Evolutionary conservation across 2,329 filamentous ascomycete genomes (phyloP).

Genomic region (Alternaria burnsii): DNA sequence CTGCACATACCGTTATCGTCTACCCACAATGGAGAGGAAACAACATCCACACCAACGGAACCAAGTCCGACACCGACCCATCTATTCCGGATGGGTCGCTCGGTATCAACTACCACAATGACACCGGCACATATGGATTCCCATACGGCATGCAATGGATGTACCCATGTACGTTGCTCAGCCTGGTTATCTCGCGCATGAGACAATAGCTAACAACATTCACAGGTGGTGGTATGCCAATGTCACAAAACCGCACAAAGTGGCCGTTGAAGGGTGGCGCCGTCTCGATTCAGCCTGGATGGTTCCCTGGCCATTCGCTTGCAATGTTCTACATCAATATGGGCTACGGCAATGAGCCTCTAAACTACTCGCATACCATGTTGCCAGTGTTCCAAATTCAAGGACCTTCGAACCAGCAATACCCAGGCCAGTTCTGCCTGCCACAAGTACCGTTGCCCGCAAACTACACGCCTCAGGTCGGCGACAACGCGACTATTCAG

Average conservation of each 20-base stretch:
- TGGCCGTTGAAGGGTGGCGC: conserved; percentile 91
- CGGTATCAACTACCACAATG: conserved; percentile 57
- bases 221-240: conserved; percentile 81
- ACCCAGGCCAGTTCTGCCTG: conserved; percentile 86
- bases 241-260: conserved; percentile 83
- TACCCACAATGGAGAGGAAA: conserved; percentile 89
- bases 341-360: conserved; percentile 80
- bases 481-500: conserved; percentile 92
- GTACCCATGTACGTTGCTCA: conserved; percentile 81
- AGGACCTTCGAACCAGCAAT: conserved; percentile 83
- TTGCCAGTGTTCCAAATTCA: conserved; percentile 81
- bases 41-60: conserved; percentile 80
- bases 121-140: conserved; percentile 62
- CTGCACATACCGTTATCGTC: conserved; percentile 82
- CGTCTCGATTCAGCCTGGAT: conserved; percentile 90
- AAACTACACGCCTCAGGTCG: conserved; percentile 73
- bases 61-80: conserved; percentile 52
- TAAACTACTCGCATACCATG: conserved; percentile 89
- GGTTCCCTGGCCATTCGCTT: conserved; percentile 87
- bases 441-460: conserved; percentile 86
- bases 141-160: conserved; percentile 96
- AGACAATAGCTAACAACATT: conserved; percentile 17
- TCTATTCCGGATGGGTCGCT: conserved; percentile 53
- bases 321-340: conserved; percentile 92
- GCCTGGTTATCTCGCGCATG: background rate